These are phyloP conservation scores for Pseudonitzschia multiseries DNA, from an alignment of 108 stramenopile genomes.

Conservation along the genomic window DNA sequence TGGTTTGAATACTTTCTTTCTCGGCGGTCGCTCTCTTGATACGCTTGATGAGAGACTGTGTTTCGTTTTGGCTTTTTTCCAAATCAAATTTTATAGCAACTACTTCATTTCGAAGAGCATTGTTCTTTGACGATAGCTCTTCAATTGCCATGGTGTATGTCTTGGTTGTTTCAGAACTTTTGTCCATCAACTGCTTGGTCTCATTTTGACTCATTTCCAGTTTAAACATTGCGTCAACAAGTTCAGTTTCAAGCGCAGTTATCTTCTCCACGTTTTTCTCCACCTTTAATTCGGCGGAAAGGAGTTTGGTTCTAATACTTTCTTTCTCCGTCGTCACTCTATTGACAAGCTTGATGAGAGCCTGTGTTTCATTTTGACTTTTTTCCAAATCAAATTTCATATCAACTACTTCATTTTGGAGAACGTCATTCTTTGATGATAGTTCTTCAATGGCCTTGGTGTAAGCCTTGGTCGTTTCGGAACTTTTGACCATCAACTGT, in stretches of 20 bases:
- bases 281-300: not conserved
- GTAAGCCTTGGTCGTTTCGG: slow-evolving; percentile 10
- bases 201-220: slow-evolving; percentile 6
- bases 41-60: not conserved
- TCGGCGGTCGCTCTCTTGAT: not conserved
- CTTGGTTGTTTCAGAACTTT: slow-evolving; percentile 3
- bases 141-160: not conserved
- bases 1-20: not conserved
- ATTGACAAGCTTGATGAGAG: not conserved
- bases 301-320: not conserved
- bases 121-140: not conserved
- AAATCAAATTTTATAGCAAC: slow-evolving; percentile 10
- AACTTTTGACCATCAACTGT: not conserved
- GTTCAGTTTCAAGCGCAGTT: not conserved
- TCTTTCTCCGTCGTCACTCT: not conserved
- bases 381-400: slow-evolving; percentile 10
- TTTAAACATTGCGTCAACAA: not conserved
- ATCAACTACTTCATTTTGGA: slow-evolving; percentile 8
- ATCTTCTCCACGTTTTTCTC: not conserved
- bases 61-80: slow-evolving; percentile 7
- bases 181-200: slow-evolving; percentile 1
- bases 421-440: not conserved
- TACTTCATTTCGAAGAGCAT: not conserved
- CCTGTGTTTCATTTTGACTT: not conserved
- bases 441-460: not conserved